A percentile compares a stretch with the other conserved stretches of the same genome.
Evolutionary conservation across 164 flowering plant genomes (phyloP).

Genomic region (Vitis vinifera): DNA sequence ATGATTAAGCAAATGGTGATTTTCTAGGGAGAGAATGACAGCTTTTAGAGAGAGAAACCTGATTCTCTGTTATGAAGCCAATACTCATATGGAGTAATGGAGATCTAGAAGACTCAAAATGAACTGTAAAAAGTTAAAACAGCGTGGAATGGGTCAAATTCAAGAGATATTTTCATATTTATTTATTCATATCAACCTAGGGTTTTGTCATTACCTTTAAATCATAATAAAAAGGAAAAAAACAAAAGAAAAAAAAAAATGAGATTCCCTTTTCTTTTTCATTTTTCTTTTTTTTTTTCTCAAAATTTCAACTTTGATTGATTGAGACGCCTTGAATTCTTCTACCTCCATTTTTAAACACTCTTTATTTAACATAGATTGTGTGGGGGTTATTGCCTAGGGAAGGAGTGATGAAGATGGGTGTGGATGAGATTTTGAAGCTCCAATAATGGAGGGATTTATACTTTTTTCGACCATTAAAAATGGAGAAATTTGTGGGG

Average conservation of each 20-base stretch:
- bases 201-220: background rate
- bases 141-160: background rate
- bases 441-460: slow-evolving; percentile 10
- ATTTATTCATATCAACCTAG: background rate
- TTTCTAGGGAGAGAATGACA: slow-evolving; percentile 2
- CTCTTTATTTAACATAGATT: background rate
- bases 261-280: background rate
- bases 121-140: background rate
- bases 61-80: too few relatives aligned
- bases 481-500: slow-evolving; percentile 24
- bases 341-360: background rate
- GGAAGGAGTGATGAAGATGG: slow-evolving; percentile 8
- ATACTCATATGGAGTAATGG: background rate
- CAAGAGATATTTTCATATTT: too few relatives aligned
- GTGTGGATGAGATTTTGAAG: slow-evolving; percentile 24
- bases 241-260: background rate
- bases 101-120: slow-evolving; percentile 13
- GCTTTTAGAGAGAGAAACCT: slow-evolving; percentile 1
- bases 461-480: slow-evolving; percentile 8
- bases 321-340: slow-evolving; percentile 5
- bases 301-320: background rate
- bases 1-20: slow-evolving; percentile 3
- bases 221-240: background rate
- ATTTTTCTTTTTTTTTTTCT: background rate
- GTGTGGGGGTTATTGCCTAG: background rate